A percentile compares a stretch with the other conserved stretches of the same genome.
phyloP scores from a whole-genome alignment of 2,329 filamentous ascomycete genomes.

The Trichoderma atroviride region DNA sequence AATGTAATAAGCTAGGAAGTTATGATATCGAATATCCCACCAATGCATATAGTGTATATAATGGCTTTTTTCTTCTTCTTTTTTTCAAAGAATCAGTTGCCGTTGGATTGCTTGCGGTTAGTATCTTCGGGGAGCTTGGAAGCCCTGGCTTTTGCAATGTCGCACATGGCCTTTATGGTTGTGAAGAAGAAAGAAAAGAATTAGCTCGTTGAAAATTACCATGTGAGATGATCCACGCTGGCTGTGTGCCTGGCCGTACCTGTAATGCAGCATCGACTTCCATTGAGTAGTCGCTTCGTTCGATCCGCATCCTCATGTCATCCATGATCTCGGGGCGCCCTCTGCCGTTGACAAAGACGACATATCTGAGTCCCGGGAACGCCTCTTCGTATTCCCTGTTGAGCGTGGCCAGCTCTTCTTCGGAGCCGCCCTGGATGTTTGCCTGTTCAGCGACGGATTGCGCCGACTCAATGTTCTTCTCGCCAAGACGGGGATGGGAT shows the following conservation, averaged over 20 bases:
- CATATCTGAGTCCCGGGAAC: slow-evolving; percentile 84
- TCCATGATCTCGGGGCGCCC: slow-evolving; percentile 73
- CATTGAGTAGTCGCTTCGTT: slow-evolving; percentile 61
- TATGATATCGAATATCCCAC: slow-evolving; percentile 18
- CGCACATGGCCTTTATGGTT: slow-evolving; percentile 76
- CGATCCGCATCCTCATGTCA: slow-evolving; percentile 78
- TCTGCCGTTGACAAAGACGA: slow-evolving; percentile 89
- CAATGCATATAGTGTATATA: background rate
- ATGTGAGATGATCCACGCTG: background rate
- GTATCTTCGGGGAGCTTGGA: slow-evolving; percentile 54
- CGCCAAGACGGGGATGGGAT: slow-evolving; percentile 82
- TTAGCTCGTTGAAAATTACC: background rate
- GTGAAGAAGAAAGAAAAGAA: background rate
- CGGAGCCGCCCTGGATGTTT: slow-evolving; percentile 64
- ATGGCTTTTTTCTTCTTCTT: background rate
- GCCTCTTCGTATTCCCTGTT: slow-evolving; percentile 78
- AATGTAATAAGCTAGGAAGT: slow-evolving; percentile 20
- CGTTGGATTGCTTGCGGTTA: slow-evolving; percentile 21
- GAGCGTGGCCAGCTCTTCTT: slow-evolving; percentile 64
- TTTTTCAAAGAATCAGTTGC: slow-evolving; percentile 10
- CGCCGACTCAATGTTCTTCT: slow-evolving; percentile 78
- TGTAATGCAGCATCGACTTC: slow-evolving; percentile 76
- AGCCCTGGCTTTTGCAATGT: slow-evolving; percentile 82
- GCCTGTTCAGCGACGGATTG: slow-evolving; percentile 83
- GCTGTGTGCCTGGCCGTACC: slow-evolving; percentile 50